Conservation (phyloP, 768 basidiomycete species). For the Infundibulicybe gibba region DNA sequence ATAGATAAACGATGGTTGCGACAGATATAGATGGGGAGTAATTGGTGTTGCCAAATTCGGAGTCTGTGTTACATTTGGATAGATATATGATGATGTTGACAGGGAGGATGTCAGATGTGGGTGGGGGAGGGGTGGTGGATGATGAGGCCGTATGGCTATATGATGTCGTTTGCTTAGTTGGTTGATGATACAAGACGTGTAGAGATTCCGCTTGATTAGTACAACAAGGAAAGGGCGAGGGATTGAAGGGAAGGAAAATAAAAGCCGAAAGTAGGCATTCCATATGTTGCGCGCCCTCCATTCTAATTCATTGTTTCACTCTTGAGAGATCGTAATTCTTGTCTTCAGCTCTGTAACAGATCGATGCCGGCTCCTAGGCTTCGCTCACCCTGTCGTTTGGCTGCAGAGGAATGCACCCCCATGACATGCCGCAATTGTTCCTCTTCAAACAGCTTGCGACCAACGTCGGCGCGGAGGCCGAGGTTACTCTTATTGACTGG, state of each 20-base stretch:
- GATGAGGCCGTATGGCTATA: slow-evolving; percentile 10
- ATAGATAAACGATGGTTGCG: slow-evolving; percentile 7
- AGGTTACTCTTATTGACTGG: slow-evolving; percentile 35
- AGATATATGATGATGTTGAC: slow-evolving; percentile 12
- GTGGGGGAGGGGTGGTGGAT: slow-evolving; percentile 6
- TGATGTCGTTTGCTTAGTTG: slow-evolving; percentile 18
- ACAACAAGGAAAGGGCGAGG: slow-evolving; percentile 26
- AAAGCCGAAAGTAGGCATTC: too few relatives aligned
- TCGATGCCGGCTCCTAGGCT: slow-evolving; percentile 41
- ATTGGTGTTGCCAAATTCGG: background rate
- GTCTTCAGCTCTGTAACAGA: slow-evolving; percentile 34
- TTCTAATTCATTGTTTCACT: too few relatives aligned
- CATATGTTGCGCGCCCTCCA: too few relatives aligned
- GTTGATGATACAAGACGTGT: slow-evolving; percentile 37
- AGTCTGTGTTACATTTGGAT: slow-evolving; percentile 3
- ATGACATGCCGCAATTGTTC: slow-evolving; percentile 49
- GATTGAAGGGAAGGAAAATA: background rate
- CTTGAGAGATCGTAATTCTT: background rate
- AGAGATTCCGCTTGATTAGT: slow-evolving; percentile 34
- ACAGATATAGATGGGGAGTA: background rate
- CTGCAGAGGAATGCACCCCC: slow-evolving; percentile 19
- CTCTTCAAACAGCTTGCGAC: slow-evolving; percentile 68
- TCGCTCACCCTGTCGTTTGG: slow-evolving; percentile 23
- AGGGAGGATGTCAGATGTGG: slow-evolving; percentile 4
- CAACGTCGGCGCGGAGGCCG: slow-evolving; percentile 60